Evolutionary conservation across 495 filamentous ascomycete genomes (phyloP).

Genomic region (Melanomma pulvis-pyrius): DNA sequence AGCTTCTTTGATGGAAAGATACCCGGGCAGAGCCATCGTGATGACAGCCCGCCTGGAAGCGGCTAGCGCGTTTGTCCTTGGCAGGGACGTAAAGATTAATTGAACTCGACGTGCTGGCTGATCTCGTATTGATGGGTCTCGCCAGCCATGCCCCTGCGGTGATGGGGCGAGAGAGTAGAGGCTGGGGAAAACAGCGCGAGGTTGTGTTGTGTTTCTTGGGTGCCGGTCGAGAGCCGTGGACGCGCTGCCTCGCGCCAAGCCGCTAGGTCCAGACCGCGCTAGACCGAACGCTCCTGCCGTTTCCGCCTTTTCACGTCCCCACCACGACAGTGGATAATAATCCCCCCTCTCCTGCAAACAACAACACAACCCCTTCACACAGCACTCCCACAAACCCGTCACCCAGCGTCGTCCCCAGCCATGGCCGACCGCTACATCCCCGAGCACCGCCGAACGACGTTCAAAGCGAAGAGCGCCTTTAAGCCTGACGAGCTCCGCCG

Average conservation of each 20-base stretch:
- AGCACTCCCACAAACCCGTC: slow-evolving; percentile 21
- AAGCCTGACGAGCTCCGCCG: slow-evolving; percentile 98
- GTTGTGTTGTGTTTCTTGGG: neutral
- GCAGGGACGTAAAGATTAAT: neutral
- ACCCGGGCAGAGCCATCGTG: slow-evolving; percentile 28
- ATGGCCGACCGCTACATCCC: slow-evolving; percentile 99
- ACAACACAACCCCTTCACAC: slow-evolving; percentile 38
- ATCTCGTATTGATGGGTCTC: neutral
- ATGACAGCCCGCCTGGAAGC: neutral
- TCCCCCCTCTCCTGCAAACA: slow-evolving; percentile 30
- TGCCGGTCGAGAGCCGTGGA: neutral
- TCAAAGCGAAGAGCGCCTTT: slow-evolving; percentile 98
- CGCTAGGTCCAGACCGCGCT: slow-evolving; percentile 1
- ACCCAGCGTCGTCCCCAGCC: slow-evolving; percentile 42
- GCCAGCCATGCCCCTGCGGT: neutral
- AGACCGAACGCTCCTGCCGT: slow-evolving; percentile 15
- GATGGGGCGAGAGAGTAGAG: neutral
- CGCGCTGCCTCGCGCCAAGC: slow-evolving; percentile 6
- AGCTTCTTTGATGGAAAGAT: slow-evolving; percentile 28
- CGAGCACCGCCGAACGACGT: slow-evolving; percentile 97
- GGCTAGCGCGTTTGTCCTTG: neutral
- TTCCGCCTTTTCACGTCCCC: slow-evolving; percentile 31
- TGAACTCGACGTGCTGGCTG: neutral
- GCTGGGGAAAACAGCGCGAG: neutral
- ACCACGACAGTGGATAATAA: slow-evolving; percentile 23